Evolutionary conservation across 2,329 filamentous ascomycete genomes (phyloP), one percentile per base, ranked within the genome.

Genomic region (Penicillium sp.): DNA sequence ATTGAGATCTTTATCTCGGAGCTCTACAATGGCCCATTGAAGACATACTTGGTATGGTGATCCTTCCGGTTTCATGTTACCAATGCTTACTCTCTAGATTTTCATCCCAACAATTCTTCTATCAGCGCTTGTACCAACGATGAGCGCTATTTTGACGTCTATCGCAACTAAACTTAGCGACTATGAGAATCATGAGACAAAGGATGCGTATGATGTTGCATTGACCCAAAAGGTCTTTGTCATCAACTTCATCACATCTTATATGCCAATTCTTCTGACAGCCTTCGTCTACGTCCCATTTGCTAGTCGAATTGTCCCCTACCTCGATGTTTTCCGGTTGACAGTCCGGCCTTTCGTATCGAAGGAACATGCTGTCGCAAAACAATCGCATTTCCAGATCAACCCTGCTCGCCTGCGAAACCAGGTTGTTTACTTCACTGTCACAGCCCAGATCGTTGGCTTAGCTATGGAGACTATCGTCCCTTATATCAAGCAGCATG

Each of bases 1-100:
- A 93, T 99, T 63, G 94, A 99, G 73, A 92, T 99, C 45, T 97
- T 97, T 75, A 91, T 99, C 64, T 92, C 90, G 0, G 92, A 99
- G 75, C 86, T 99, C 28, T 99, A 99, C 73, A 85, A 88, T 61
- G 94, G 94, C 0, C 92, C 93, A 0, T 85, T 96, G 60, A 96
- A 97, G 76, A 82, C 84, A 36, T 87, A 96, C 56, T 72, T 99
- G 69, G 91, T 92, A 73, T 72, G 85, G 74, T 2, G 5, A 25
- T 53, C 7, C 33, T 45, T 12, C 4, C 50, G 3, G 26, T n/a
- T 44, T 5, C 16, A 57, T 59, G 43, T 60, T 22, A 5, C 33
- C 16, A 25, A 46, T n/a, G 28, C 51, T 59, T 16, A 57, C 35
- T 11, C 1, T 14, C 37, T 64, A 92, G 89, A 82, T 88, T 10